Evolutionary conservation across 371 early-diverging fungal genomes (phyloP).

Genomic region (Lichtheimia corymbifera): DNA sequence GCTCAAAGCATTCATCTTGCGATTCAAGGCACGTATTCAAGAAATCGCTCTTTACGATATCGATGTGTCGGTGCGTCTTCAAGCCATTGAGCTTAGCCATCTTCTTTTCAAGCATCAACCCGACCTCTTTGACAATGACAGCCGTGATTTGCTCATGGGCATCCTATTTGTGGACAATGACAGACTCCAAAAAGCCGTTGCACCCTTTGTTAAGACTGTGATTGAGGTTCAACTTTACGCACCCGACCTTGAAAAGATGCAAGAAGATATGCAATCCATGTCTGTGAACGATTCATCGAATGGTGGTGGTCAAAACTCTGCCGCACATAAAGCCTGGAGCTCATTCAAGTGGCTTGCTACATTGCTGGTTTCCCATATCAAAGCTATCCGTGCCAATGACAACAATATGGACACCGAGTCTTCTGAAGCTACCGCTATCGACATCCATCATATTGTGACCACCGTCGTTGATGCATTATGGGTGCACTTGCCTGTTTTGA

Average conservation of each 20-base stretch:
- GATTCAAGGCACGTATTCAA: slow-evolving; percentile 75
- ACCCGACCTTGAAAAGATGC: slow-evolving; percentile 45
- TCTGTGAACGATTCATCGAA: slow-evolving; percentile 13
- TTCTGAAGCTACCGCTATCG: slow-evolving; percentile 18
- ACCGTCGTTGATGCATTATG: slow-evolving; percentile 62
- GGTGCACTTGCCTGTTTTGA: slow-evolving; percentile 42
- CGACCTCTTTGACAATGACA: slow-evolving; percentile 41
- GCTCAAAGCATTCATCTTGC: slow-evolving; percentile 69
- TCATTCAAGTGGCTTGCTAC: slow-evolving; percentile 58
- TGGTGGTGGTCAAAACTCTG: background rate
- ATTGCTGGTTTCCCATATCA: slow-evolving; percentile 49
- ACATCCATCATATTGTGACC: slow-evolving; percentile 31
- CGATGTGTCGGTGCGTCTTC: slow-evolving; percentile 65
- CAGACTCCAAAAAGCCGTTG: slow-evolving; percentile 50
- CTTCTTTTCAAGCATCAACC: slow-evolving; percentile 38
- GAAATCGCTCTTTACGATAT: slow-evolving; percentile 84
- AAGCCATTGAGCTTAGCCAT: slow-evolving; percentile 62
- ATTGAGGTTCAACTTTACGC: slow-evolving; percentile 46
- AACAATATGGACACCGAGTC: slow-evolving; percentile 9
- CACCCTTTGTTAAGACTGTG: slow-evolving; percentile 50
- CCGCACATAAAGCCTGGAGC: slow-evolving; percentile 45
- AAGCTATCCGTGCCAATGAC: slow-evolving; percentile 9
- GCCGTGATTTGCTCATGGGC: slow-evolving; percentile 29
- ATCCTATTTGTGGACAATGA: slow-evolving; percentile 39
- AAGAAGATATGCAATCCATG: slow-evolving; percentile 25